Base-by-base conservation (phyloP, 306 rosid genomes). In the Vigna radiata region DNA sequence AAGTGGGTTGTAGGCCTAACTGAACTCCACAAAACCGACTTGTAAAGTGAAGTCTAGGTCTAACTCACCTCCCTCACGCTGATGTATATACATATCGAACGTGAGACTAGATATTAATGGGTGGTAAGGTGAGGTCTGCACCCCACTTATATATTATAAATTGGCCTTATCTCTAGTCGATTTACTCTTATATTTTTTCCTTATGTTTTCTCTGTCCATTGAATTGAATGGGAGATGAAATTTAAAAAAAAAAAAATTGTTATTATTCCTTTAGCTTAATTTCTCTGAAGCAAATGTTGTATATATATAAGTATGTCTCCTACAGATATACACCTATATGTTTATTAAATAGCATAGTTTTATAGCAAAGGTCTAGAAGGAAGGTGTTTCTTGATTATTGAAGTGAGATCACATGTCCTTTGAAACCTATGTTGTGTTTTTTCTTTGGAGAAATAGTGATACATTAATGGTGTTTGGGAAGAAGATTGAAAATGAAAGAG, bases 391-490 rank as follows among this genome's bases (percentile, higher is more conserved):
- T 61, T 49, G 33, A 43, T 43, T 10, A 43, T 9, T 43, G 12
- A 46, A 59, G 70, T 44, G 48, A 46, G 47, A 76, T 48, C 65
- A 25, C 17, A 43, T n/a, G 68, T 23, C 31, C 65, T 19, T 50
- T 52, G 39, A 15, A 64, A 64, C 16, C 44, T 1, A 29, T 7
- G 44, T 37, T 10, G 4, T 53, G 6, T 3, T 21, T 41, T 17
- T 61, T 12, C 33, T 27, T 13, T 10, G 14, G 12, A 33, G 59
- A 52, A 52, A 18, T 10, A 76, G 37, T 5, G n/a, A 47, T 21
- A 53, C 66, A 59, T 29, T 68, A 46, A 23, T 55, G 62, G 62
- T 15, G 43, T 31, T 29, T 58, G 70, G 7, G 52, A 27, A 52
- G 52, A 29, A 59, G 9, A 21, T 27, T 36, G 68, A 25, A 62